A percentile compares a stretch with the other conserved stretches of the same genome.
Conservation (phyloP, 1,139 yeast genomes). For the Torulaspora globosa region DNA sequence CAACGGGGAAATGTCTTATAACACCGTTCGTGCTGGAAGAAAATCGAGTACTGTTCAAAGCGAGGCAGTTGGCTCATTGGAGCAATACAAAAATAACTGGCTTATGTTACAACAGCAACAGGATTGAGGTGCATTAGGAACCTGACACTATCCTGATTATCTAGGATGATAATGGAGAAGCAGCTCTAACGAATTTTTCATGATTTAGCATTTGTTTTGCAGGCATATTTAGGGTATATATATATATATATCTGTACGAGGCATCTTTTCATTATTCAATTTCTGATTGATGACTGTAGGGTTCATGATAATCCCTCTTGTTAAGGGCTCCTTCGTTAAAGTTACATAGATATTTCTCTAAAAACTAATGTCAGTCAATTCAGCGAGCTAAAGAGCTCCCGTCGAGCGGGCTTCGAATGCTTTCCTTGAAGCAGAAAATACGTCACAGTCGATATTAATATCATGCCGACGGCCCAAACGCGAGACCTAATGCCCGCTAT, state of each 20-base stretch:
- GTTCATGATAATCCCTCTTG: background rate
- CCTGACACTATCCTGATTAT: background rate
- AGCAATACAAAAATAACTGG: slow-evolving; percentile 38
- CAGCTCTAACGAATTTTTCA: slow-evolving; percentile 5
- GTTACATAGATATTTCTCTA: slow-evolving; percentile 1
- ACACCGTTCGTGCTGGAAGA: slow-evolving; percentile 22
- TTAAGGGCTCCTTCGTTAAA: background rate
- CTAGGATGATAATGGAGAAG: background rate
- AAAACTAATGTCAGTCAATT: background rate
- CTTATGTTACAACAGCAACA: slow-evolving; percentile 36
- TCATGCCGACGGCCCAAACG: slow-evolving; percentile 1
- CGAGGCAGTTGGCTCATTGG: slow-evolving; percentile 36
- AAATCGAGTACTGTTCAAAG: slow-evolving; percentile 34
- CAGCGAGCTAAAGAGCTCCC: background rate
- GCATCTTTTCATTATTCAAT: slow-evolving; percentile 4
- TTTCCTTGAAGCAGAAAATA: background rate
- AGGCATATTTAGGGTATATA: slow-evolving; percentile 7
- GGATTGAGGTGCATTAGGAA: slow-evolving; percentile 6
- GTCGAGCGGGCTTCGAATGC: slow-evolving; percentile 1
- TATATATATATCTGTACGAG: slow-evolving; percentile 10
- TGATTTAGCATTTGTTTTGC: slow-evolving; percentile 11
- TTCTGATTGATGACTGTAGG: background rate
- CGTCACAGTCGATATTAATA: slow-evolving; percentile 2
- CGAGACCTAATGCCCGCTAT: slow-evolving; percentile 1
- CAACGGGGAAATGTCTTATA: slow-evolving; percentile 9